A percentile compares a stretch with the other conserved stretches of the same genome.
These are phyloP conservation scores for Rutidosis leptorrhynchoides DNA, from an alignment of 129 eudicot species.

Conservation along the genomic window DNA sequence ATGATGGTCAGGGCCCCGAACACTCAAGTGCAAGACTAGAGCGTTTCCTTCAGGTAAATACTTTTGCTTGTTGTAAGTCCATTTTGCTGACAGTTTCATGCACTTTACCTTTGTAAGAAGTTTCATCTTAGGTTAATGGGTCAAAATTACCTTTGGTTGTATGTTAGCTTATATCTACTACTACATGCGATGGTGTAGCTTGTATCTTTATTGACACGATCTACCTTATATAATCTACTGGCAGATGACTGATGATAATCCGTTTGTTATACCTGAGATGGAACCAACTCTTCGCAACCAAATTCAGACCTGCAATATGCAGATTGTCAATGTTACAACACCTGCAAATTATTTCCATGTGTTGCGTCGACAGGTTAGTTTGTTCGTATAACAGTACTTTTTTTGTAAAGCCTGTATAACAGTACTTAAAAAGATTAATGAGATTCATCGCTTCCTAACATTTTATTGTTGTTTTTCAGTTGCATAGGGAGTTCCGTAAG, in stretches of 20 bases:
- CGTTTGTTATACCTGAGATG: slow-evolving; percentile 89
- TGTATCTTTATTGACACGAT: slow-evolving; percentile 5
- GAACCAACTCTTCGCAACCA: slow-evolving; percentile 87
- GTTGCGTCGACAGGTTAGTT: slow-evolving; percentile 83
- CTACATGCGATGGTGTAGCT: neutral
- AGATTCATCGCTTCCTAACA: slow-evolving; percentile 16
- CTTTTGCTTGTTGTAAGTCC: neutral
- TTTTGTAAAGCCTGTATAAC: no score
- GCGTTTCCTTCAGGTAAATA: slow-evolving; percentile 87
- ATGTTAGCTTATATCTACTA: neutral
- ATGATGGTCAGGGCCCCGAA: slow-evolving; percentile 99
- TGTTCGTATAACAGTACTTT: neutral
- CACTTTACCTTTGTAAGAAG: no score
- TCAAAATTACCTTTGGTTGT: neutral
- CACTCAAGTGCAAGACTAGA: slow-evolving; percentile 97
- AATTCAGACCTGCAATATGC: slow-evolving; percentile 98
- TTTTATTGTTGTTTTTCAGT: slow-evolving; percentile 34
- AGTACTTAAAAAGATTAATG: neutral
- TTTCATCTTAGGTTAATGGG: neutral
- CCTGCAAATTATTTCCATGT: slow-evolving; percentile 99
- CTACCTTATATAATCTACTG: slow-evolving; percentile 16
- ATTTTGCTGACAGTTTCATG: no score
- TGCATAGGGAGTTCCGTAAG: slow-evolving; percentile 95
- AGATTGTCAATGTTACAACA: slow-evolving; percentile 91
- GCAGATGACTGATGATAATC: slow-evolving; percentile 96